A percentile compares a stretch with the other conserved stretches of the same genome.
phyloP scores from a whole-genome alignment of 1,284 basidiomycete species.

The Cryptococcus sp. region DNA sequence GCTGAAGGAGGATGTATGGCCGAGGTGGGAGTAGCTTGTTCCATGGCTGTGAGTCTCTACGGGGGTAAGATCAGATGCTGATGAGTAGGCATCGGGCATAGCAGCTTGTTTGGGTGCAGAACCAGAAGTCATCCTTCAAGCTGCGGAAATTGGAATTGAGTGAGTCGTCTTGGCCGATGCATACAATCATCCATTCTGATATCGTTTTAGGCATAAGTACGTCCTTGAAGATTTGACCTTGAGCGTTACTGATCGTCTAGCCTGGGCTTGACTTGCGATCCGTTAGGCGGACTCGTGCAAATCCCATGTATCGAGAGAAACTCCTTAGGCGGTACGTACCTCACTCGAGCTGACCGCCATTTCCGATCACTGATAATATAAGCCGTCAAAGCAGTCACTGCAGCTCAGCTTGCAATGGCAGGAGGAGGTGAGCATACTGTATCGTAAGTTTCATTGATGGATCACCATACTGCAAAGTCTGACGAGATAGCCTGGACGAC shows the following conservation, averaged over 20 bases:
- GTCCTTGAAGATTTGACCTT: not conserved
- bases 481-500: slow-evolving; percentile 67
- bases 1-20: slow-evolving; percentile 73
- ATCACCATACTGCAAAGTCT: not conserved
- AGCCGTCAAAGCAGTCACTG: slow-evolving; percentile 78
- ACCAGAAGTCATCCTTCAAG: slow-evolving; percentile 56
- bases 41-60: slow-evolving; percentile 34
- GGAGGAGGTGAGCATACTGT: slow-evolving; percentile 62
- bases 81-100: slow-evolving; percentile 81
- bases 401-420: slow-evolving; percentile 91
- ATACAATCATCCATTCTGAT: not conserved
- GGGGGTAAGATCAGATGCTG: not conserved
- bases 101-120: slow-evolving; percentile 85
- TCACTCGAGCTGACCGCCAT: not conserved
- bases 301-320: slow-evolving; percentile 80
- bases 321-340: slow-evolving; percentile 30
- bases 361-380: slow-evolving; percentile 2
- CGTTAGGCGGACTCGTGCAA: slow-evolving; percentile 76
- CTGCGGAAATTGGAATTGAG: slow-evolving; percentile 87
- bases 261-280: slow-evolving; percentile 84
- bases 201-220: slow-evolving; percentile 16
- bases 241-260: slow-evolving; percentile 59
- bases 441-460: slow-evolving; percentile 9
- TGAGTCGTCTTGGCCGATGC: not conserved
- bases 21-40: slow-evolving; percentile 47